Conservation (phyloP, 2,329 filamentous ascomycete genomes). For the Cordyceps tenuipes region DNA sequence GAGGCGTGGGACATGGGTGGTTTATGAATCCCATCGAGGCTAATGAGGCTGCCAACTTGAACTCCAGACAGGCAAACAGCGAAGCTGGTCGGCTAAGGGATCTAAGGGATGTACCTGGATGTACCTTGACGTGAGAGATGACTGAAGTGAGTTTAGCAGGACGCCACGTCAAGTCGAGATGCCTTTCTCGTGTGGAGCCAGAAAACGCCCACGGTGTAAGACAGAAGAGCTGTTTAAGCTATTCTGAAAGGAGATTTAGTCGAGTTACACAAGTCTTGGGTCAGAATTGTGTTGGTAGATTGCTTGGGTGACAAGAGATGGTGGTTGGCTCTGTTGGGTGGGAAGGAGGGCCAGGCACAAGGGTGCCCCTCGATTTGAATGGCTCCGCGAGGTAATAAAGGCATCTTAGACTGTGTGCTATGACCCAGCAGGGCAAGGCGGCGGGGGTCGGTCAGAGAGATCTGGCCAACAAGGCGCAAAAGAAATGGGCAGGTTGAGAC, state of each 20-base stretch:
- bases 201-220: background rate
- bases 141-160: background rate
- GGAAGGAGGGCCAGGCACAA: background rate
- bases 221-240: background rate
- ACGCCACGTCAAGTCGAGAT: background rate
- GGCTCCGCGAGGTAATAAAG: background rate
- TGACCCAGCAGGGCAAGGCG: background rate
- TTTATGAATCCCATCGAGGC: background rate
- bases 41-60: background rate
- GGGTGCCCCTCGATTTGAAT: background rate
- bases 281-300: background rate
- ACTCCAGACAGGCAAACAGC: background rate
- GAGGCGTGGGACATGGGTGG: background rate
- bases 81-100: background rate
- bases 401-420: background rate
- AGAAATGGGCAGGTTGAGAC: background rate
- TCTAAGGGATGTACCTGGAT: background rate
- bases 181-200: background rate
- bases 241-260: background rate
- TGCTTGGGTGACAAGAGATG: background rate
- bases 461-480: background rate
- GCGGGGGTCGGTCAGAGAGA: constrained; percentile 1
- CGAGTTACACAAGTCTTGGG: background rate
- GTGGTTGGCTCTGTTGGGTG: background rate
- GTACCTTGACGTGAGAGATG: background rate